Conservation (phyloP, 2,329 filamentous ascomycete genomes). For the Exserohilum turcica region DNA sequence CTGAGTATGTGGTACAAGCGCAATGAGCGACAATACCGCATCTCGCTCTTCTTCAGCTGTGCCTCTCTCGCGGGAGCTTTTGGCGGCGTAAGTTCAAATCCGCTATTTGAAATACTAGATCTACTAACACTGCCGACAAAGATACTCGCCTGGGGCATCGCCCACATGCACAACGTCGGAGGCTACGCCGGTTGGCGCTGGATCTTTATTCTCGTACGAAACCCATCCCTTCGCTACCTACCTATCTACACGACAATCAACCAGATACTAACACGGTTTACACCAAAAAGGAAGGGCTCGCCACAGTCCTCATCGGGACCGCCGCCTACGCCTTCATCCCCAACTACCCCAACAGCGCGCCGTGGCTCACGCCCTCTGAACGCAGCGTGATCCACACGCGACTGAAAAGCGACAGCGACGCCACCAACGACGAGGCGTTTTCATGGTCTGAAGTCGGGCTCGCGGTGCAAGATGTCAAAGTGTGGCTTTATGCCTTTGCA, state of each 20-base stretch:
- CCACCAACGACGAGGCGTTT: conserved; percentile 70
- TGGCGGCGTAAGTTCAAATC: conserved; percentile 54
- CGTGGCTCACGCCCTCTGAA: conserved; percentile 60
- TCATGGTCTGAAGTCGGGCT: conserved; percentile 68
- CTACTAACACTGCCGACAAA: background rate
- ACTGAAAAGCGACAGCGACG: conserved; percentile 70
- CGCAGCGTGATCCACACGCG: conserved; percentile 65
- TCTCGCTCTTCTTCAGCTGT: conserved; percentile 65
- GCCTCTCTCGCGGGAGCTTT: conserved; percentile 65
- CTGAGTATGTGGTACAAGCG: conserved; percentile 68
- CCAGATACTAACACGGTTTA: no score
- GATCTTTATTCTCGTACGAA: conserved; percentile 50
- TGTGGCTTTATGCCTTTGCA: conserved; percentile 66
- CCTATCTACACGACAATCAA: no score
- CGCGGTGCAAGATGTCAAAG: conserved; percentile 58
- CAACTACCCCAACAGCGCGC: conserved; percentile 66
- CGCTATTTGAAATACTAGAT: background rate
- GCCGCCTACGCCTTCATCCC: conserved; percentile 64
- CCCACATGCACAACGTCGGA: conserved; percentile 63
- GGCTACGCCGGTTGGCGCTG: conserved; percentile 51
- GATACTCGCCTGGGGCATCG: conserved; percentile 58
- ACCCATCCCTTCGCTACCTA: no score
- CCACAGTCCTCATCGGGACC: conserved; percentile 43
- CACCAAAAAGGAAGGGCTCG: conserved; percentile 44
- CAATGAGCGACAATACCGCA: conserved; percentile 62